Evolutionary conservation across 176 grass and related monocot genomes (phyloP).

Genomic region (Aegilops tauschii): DNA sequence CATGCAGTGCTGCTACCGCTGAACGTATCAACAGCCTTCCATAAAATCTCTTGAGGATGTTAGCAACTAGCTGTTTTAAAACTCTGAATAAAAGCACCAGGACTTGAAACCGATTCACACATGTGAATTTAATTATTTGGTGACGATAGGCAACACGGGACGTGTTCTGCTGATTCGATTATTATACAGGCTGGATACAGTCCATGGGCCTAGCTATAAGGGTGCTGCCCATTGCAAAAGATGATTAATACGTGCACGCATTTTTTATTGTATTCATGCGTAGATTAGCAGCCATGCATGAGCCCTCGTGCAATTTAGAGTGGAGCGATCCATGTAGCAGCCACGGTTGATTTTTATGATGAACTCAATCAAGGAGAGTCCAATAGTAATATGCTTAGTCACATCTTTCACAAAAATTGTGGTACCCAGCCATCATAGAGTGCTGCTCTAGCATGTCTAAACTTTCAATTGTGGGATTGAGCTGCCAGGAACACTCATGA

Average conservation of each 20-base stretch:
- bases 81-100: too few relatives aligned
- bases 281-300: neutral
- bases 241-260: neutral
- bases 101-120: too few relatives aligned
- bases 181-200: too few relatives aligned
- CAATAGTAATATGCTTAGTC: neutral
- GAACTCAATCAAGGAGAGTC: neutral
- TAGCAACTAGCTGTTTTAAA: too few relatives aligned
- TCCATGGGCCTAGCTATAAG: too few relatives aligned
- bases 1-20: too few relatives aligned
- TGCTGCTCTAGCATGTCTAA: neutral
- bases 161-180: too few relatives aligned
- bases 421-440: neutral
- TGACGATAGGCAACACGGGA: too few relatives aligned
- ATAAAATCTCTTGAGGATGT: too few relatives aligned
- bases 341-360: neutral
- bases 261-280: neutral
- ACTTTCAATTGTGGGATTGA: slow-evolving; percentile 3
- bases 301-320: neutral
- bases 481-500: neutral
- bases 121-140: too few relatives aligned
- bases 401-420: neutral
- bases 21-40: too few relatives aligned
- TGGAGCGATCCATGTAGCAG: neutral
- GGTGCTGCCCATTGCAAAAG: too few relatives aligned